A percentile compares a stretch with the other conserved stretches of the same genome.
Conservation (phyloP, 768 basidiomycete species). For the Kwoniella dendrophila region DNA sequence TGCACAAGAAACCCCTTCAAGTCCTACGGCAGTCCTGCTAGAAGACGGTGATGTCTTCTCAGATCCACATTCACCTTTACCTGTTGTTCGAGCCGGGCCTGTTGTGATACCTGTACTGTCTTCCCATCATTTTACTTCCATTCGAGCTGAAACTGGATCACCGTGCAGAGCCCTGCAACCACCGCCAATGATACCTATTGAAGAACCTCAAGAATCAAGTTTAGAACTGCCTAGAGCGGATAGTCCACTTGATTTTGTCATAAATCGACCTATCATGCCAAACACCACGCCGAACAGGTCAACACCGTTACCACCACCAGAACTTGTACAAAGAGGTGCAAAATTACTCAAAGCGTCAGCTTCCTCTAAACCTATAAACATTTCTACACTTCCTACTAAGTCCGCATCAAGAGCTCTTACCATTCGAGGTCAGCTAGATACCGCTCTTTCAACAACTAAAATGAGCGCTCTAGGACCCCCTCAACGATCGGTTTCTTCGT, state of each 20-base stretch:
- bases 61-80: constrained; percentile 39
- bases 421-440: constrained; percentile 34
- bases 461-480: constrained; percentile 32
- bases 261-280: not conserved
- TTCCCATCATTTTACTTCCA: constrained; percentile 18
- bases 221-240: not conserved
- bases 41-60: not conserved
- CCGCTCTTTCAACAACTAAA: constrained; percentile 13
- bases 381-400: constrained; percentile 7
- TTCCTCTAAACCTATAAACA: not conserved
- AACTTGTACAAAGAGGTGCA: constrained; percentile 15
- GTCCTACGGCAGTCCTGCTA: not conserved
- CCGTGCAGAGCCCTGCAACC: constrained; percentile 31
- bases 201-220: not conserved
- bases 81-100: constrained; percentile 39
- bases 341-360: constrained; percentile 23
- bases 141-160: constrained; percentile 35
- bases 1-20: not conserved
- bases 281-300: not conserved
- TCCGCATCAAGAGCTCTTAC: constrained; percentile 13
- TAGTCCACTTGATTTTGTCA: not conserved
- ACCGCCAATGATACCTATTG: not conserved
- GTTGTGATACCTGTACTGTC: constrained; percentile 40
- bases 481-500: constrained; percentile 32
- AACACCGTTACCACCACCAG: constrained; percentile 11